Percentiles rank a stretch among this genome's conserved stretches.
These are phyloP conservation scores for Rutstroemia sp. DNA, from an alignment of 2,329 filamentous ascomycete genomes.

Conservation along the genomic window DNA sequence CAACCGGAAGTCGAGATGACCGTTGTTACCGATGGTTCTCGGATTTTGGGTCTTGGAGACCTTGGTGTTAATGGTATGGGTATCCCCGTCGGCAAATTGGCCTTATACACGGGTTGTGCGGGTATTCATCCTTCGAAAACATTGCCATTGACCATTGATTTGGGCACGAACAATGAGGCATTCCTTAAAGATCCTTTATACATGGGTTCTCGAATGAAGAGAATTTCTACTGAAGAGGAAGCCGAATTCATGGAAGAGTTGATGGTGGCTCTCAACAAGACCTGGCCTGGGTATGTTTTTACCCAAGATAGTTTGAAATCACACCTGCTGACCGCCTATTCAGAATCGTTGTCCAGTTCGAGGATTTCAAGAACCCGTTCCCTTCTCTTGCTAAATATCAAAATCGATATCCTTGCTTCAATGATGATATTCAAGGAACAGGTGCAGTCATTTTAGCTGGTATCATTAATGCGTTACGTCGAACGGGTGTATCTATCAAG, in stretches of 20 bases:
- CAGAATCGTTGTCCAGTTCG: conserved; percentile 51
- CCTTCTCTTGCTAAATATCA: conserved; percentile 63
- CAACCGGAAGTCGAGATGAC: conserved; percentile 57
- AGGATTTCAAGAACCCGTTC: conserved; percentile 60
- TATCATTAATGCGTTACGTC: conserved; percentile 66
- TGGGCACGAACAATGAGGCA: conserved; percentile 72
- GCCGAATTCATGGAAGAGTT: conserved; percentile 71
- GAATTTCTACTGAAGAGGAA: conserved; percentile 64
- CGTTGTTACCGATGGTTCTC: conserved; percentile 43
- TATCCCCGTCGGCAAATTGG: conserved; percentile 77
- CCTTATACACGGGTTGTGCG: conserved; percentile 77
- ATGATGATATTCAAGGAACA: conserved; percentile 85
- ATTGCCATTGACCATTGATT: conserved; percentile 75
- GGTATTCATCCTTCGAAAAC: conserved; percentile 75
- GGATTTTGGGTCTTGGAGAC: conserved; percentile 73
- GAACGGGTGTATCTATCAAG: conserved; percentile 54
- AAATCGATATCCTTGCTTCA: conserved; percentile 74
- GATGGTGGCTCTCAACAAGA: conserved; percentile 56
- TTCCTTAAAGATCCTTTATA: conserved; percentile 72
- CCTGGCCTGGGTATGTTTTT: conserved; percentile 72
- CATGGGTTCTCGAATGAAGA: conserved; percentile 60
- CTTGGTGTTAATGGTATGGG: conserved; percentile 79
- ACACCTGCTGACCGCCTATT: not conserved
- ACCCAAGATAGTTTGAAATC: conserved; percentile 51
- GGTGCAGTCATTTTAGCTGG: conserved; percentile 81